Percentiles rank a stretch among this genome's conserved stretches.
Evolutionary conservation across 257 asterid species (phyloP).

Genomic region (Henckelia pumila): DNA sequence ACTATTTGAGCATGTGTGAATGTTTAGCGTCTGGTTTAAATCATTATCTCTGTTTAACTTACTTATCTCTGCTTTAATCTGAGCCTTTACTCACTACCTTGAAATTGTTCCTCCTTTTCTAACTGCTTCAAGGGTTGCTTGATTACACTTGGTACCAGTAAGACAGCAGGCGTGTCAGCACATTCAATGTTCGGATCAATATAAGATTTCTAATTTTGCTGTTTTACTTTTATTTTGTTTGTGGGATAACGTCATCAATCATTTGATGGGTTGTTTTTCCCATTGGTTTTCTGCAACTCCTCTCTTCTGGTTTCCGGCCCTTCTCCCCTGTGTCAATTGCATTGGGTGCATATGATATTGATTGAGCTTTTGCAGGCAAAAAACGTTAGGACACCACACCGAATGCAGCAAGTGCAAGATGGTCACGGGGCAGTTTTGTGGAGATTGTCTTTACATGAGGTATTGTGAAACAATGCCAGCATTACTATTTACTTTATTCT

Average conservation of each 20-base stretch:
- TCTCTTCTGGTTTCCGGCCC: not conserved
- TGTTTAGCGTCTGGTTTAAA: not conserved
- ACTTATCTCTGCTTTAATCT: not conserved
- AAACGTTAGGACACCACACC: conserved; percentile 53
- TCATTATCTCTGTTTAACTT: conserved; percentile 1
- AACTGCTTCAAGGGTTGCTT: no score
- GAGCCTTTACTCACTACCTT: not conserved
- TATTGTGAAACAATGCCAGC: conserved; percentile 24
- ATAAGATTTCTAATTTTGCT: not conserved
- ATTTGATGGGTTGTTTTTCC: not conserved
- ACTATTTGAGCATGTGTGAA: no score
- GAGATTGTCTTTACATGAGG: conserved; percentile 79
- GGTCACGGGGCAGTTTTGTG: conserved; percentile 62
- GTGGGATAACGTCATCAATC: no score
- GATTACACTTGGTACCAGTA: no score
- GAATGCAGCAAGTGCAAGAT: conserved; percentile 54
- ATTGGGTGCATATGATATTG: not conserved
- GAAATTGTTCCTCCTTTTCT: no score
- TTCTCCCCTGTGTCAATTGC: not conserved
- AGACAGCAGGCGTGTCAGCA: no score
- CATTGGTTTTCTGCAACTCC: not conserved
- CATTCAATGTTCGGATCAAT: no score
- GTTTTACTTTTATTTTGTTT: not conserved
- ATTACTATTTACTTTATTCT: not conserved
- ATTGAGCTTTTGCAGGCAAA: conserved; percentile 43